Evolutionary conservation across 768 basidiomycete species (phyloP).

Genomic region (Mycena rebaudengoi): DNA sequence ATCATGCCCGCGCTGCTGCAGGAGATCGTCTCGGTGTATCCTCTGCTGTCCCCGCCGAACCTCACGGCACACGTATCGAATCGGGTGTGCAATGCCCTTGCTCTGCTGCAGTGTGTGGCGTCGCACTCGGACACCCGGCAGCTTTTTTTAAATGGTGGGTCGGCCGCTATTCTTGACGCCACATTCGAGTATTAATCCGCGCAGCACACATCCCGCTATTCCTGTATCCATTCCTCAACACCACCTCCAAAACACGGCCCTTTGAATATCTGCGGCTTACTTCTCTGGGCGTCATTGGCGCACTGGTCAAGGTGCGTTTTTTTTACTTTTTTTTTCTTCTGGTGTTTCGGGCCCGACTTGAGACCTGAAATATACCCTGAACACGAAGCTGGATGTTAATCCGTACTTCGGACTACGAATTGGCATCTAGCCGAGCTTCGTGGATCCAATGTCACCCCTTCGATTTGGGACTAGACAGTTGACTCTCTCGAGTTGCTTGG

Average conservation of each 20-base stretch:
- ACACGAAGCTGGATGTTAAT: too few species aligned
- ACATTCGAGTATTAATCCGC: slow-evolving; percentile 43
- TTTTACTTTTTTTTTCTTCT: too few species aligned
- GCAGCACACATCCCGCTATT: slow-evolving; percentile 97
- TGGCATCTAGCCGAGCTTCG: not conserved
- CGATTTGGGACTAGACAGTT: too few species aligned
- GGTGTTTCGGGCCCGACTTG: too few species aligned
- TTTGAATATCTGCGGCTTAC: slow-evolving; percentile 99
- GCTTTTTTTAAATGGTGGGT: slow-evolving; percentile 90
- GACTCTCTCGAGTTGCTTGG: too few species aligned
- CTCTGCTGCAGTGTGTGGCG: slow-evolving; percentile 96
- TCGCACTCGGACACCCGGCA: slow-evolving; percentile 96
- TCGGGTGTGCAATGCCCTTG: slow-evolving; percentile 98
- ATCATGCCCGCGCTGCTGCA: slow-evolving; percentile 98
- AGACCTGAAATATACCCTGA: too few species aligned
- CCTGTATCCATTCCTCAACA: slow-evolving; percentile 98
- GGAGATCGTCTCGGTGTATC: slow-evolving; percentile 98
- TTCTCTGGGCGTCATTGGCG: slow-evolving; percentile 98
- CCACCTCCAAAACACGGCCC: slow-evolving; percentile 98
- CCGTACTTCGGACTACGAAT: too few species aligned
- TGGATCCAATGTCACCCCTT: too few species aligned
- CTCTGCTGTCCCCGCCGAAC: slow-evolving; percentile 92
- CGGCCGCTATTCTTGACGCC: not conserved
- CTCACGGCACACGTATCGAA: slow-evolving; percentile 98
- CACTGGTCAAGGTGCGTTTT: slow-evolving; percentile 87